Base-by-base conservation (phyloP, 345 rosid species). In the Sapria himalayana region DNA sequence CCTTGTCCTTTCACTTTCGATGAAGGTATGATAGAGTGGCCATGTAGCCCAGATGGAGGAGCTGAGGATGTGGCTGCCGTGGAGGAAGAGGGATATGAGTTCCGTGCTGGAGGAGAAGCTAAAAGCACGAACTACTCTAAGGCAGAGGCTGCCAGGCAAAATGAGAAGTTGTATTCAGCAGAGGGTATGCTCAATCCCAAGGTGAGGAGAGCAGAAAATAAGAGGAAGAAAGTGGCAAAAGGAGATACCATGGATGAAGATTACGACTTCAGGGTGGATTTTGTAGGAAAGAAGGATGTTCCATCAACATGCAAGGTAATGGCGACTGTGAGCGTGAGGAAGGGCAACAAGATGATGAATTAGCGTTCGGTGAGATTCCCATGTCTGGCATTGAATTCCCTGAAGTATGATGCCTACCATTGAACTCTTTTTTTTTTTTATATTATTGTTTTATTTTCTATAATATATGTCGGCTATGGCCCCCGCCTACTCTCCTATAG, bases 191-290 rank as follows among this genome's bases (percentile, higher is more conserved):
- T 82, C 12, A 82, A 89, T 49, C 59, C 84, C 3, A 89, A 69
- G 55, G 45, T 48, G 48, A 73, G 66, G 56, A 71, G 58, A 52
- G 93, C 95, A 0, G 93, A 82, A 54, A 77, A 67, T 70, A 79
- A 79, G 63, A 62, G 45, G 58, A 77, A 75, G 76, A 80, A 74
- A 58, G 74, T 72, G 15, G 70, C 54, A 0, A 72, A 55, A 32
- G 85, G 73, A 17, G 65, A n/a, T 15, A 22, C 41, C 4, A 72
- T 73, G 77, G 65, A 60, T 7, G 89, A 66, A 0, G 77, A 59
- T 40, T 74, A 72, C 43, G 77, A 86, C 69, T 81, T 86, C 57
- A 76, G 74, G 57, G 72, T 68, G 18, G 94, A 86, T 64, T 76
- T 67, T n/a, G 42, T 43, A 5, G 71, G 71, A 70, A 64, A 50